A percentile compares a stretch with the other conserved stretches of the same genome.
These are phyloP conservation scores for Corymbia calophylla DNA, from an alignment of 441 rosid genomes.

Conservation along the genomic window DNA sequence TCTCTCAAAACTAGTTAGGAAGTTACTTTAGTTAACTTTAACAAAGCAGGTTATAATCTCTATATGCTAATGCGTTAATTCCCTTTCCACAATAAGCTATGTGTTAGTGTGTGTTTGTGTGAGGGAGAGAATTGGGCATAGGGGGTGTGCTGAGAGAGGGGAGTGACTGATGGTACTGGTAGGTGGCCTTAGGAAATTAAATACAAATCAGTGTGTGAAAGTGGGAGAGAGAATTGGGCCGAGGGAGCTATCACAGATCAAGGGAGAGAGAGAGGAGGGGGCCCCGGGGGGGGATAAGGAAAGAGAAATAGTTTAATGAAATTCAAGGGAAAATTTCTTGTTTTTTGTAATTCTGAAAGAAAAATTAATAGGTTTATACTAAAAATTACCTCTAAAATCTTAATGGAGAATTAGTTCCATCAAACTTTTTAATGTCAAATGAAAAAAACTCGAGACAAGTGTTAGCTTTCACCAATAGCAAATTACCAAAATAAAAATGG, in stretches of 20 bases:
- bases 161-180: background rate
- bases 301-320: too few relatives aligned
- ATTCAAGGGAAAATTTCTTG: background rate
- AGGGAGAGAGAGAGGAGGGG: too few relatives aligned
- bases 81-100: background rate
- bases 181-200: background rate
- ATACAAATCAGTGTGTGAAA: too few relatives aligned
- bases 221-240: too few relatives aligned
- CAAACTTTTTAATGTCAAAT: background rate
- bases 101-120: background rate
- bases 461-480: background rate
- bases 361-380: background rate
- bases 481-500: background rate
- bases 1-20: background rate
- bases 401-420: background rate
- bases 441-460: background rate
- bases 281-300: too few relatives aligned
- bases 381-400: background rate
- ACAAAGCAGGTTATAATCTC: background rate
- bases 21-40: background rate
- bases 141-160: background rate
- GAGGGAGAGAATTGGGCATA: background rate
- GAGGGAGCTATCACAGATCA: too few relatives aligned
- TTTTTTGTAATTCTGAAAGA: background rate
- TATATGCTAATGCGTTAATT: background rate